A percentile compares a stretch with the other conserved stretches of the same genome.
These are phyloP conservation scores for Phlegmacium glaucopus DNA, from an alignment of 768 basidiomycete species.

Conservation along the genomic window DNA sequence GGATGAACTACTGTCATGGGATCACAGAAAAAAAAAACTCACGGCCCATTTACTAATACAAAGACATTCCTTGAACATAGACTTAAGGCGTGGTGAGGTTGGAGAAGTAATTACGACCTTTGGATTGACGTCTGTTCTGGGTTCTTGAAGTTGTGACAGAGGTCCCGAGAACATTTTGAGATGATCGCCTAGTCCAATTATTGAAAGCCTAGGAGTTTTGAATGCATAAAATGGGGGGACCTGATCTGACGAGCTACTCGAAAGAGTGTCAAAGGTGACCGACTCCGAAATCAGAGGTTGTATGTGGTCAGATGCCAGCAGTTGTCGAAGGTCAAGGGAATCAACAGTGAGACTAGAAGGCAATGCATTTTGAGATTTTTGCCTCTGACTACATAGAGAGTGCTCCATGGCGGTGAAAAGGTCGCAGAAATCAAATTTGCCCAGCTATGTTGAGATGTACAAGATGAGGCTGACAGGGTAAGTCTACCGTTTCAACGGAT, in stretches of 20 bases:
- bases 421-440: neutral
- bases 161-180: constrained; percentile 24
- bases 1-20: constrained; percentile 1
- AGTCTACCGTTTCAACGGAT: no score
- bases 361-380: neutral
- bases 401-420: no score
- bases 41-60: constrained; percentile 41
- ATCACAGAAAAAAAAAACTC: constrained; percentile 11
- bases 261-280: constrained; percentile 31
- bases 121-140: neutral
- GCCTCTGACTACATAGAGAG: neutral
- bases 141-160: constrained; percentile 1
- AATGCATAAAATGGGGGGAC: constrained; percentile 26
- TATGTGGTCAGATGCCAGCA: constrained; percentile 7
- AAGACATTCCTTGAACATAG: constrained; percentile 36
- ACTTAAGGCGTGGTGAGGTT: constrained; percentile 34
- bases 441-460: constrained; percentile 1
- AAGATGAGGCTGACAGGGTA: no score
- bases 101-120: constrained; percentile 28
- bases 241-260: constrained; percentile 22
- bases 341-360: constrained; percentile 8
- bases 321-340: constrained; percentile 18
- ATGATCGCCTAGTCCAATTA: constrained; percentile 27
- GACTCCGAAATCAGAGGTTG: constrained; percentile 29
- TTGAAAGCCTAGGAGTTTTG: constrained; percentile 21